Conservation (phyloP, 2,329 filamentous ascomycete genomes). For the Hypoxylon sp. region DNA sequence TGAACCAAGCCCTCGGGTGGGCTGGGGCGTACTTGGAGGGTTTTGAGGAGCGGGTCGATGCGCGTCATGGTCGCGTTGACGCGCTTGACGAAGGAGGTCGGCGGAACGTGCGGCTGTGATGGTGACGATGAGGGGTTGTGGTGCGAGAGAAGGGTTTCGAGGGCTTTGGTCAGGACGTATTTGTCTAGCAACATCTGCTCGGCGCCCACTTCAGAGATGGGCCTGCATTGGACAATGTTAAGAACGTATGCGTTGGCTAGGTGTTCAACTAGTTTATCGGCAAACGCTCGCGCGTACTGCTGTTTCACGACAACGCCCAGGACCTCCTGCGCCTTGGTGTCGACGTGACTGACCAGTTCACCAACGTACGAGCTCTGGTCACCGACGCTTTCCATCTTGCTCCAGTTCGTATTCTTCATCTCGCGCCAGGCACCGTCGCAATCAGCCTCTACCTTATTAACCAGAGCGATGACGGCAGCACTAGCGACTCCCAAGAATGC, state of each 20-base stretch:
- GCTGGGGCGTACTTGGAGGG: slow-evolving; percentile 90
- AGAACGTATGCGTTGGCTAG: slow-evolving; percentile 82
- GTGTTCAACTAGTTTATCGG: slow-evolving; percentile 93
- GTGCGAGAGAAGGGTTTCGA: slow-evolving; percentile 76
- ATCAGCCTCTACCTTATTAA: slow-evolving; percentile 83
- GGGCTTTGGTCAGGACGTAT: slow-evolving; percentile 85
- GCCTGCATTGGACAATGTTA: slow-evolving; percentile 88
- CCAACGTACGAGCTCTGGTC: slow-evolving; percentile 94
- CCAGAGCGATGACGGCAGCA: slow-evolving; percentile 84
- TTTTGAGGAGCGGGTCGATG: slow-evolving; percentile 94
- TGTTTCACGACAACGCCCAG: slow-evolving; percentile 84
- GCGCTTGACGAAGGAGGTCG: slow-evolving; percentile 81
- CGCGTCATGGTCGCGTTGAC: slow-evolving; percentile 86
- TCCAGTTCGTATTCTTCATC: slow-evolving; percentile 97
- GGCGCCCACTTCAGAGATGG: slow-evolving; percentile 92
- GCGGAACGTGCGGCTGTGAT: slow-evolving; percentile 54
- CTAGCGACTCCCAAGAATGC: slow-evolving; percentile 95
- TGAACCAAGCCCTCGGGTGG: slow-evolving; percentile 95
- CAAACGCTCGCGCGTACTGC: slow-evolving; percentile 94
- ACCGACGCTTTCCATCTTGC: slow-evolving; percentile 89
- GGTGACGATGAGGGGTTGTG: slow-evolving; percentile 57
- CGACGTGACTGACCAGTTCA: slow-evolving; percentile 80
- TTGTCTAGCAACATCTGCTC: slow-evolving; percentile 98
- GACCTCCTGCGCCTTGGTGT: slow-evolving; percentile 78
- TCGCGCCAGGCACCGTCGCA: slow-evolving; percentile 93